A percentile compares a stretch with the other conserved stretches of the same genome.
These are phyloP conservation scores for Polygonum maritimum DNA, from an alignment of 148 eudicot genomes.

Conservation along the genomic window DNA sequence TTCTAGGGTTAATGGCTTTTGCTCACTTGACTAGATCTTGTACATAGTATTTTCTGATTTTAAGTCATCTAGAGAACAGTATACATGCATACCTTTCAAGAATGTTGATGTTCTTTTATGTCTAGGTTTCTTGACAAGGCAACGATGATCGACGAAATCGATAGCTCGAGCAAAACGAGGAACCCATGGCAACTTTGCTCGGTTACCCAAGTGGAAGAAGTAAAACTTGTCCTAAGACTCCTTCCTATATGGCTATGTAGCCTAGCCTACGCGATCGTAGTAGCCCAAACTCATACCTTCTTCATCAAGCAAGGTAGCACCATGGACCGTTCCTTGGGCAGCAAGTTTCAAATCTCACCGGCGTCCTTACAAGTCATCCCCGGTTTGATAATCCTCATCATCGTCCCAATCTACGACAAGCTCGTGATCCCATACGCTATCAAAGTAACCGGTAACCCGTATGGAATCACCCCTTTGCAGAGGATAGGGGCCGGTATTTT, in stretches of 20 bases:
- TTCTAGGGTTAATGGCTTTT: no score
- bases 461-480: constrained; percentile 50
- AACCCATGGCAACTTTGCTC: constrained; percentile 66
- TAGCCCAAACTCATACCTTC: constrained; percentile 55
- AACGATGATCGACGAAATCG: constrained; percentile 37
- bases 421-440: constrained; percentile 30
- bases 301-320: constrained; percentile 73
- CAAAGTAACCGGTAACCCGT: constrained; percentile 28
- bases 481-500: constrained; percentile 47
- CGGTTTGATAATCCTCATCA: constrained; percentile 35
- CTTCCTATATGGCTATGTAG: constrained; percentile 59
- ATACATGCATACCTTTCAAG: background rate
- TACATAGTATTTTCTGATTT: no score
- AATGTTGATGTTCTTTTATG: background rate
- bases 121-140: constrained; percentile 61
- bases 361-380: constrained; percentile 50
- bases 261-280: constrained; percentile 41
- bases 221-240: constrained; percentile 42
- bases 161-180: constrained; percentile 26
- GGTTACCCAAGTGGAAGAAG: constrained; percentile 60
- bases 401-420: constrained; percentile 44
- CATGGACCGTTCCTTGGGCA: constrained; percentile 32
- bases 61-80: no score
- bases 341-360: constrained; percentile 34
- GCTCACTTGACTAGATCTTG: no score